Evolutionary conservation across 257 asterid species (phyloP).

Genomic region (Avicennia marina): DNA sequence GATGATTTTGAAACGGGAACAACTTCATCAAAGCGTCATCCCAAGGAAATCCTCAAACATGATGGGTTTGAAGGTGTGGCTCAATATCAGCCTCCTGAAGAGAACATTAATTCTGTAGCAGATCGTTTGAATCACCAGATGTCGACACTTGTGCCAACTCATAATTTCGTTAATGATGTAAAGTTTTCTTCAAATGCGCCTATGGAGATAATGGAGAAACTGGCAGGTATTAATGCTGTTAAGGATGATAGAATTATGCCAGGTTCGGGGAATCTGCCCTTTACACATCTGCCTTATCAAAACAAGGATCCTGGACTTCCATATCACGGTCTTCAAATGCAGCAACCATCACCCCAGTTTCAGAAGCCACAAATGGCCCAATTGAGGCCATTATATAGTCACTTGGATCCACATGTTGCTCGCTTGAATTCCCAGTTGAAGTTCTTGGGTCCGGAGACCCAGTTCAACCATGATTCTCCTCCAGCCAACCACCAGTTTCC

Average conservation of each 20-base stretch:
- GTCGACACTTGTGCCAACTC: slow-evolving; percentile 24
- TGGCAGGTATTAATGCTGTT: slow-evolving; percentile 34
- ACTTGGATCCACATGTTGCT: slow-evolving; percentile 42
- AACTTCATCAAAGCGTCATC: slow-evolving; percentile 24
- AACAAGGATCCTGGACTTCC: slow-evolving; percentile 33
- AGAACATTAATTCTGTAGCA: slow-evolving; percentile 30
- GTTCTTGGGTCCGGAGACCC: slow-evolving; percentile 39
- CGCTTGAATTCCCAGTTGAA: slow-evolving; percentile 44
- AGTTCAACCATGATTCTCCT: slow-evolving; percentile 34
- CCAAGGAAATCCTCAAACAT: slow-evolving; percentile 22
- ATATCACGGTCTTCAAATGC: slow-evolving; percentile 28
- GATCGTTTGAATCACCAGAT: slow-evolving; percentile 30
- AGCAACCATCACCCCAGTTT: slow-evolving; percentile 36
- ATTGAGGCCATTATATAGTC: slow-evolving; percentile 37
- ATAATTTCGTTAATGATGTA: slow-evolving; percentile 27
- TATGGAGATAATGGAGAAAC: slow-evolving; percentile 29
- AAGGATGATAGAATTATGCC: slow-evolving; percentile 24
- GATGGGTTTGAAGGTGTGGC: slow-evolving; percentile 28
- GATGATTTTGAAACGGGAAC: slow-evolving; percentile 28
- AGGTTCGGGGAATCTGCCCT: slow-evolving; percentile 36
- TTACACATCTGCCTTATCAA: slow-evolving; percentile 29
- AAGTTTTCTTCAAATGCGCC: slow-evolving; percentile 24
- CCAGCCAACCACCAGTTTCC: slow-evolving; percentile 38
- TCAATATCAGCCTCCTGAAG: slow-evolving; percentile 44
- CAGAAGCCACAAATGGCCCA: slow-evolving; percentile 40